Conservation (phyloP, 2,329 filamentous ascomycete genomes). For the Aspergillus tamarii region DNA sequence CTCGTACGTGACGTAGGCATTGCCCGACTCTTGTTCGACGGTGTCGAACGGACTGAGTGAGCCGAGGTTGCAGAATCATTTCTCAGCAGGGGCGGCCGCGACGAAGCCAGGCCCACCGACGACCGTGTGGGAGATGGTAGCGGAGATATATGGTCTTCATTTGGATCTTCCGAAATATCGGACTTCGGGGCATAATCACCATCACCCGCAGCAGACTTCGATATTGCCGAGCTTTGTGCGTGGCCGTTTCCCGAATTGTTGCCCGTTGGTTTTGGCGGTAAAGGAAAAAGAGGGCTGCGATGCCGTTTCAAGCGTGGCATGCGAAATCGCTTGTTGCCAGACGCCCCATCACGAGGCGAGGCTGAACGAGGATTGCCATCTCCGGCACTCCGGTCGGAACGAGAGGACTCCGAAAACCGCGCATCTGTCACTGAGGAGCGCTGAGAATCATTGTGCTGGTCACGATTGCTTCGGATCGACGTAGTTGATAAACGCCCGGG, state of each 20-base stretch:
- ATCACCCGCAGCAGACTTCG: slow-evolving; percentile 26
- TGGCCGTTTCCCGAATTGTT: slow-evolving; percentile 18
- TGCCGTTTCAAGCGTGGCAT: slow-evolving; percentile 77
- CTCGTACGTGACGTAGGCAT: slow-evolving; percentile 65
- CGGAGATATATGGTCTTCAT: slow-evolving; percentile 40
- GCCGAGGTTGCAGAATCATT: slow-evolving; percentile 67
- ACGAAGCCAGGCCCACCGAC: slow-evolving; percentile 54
- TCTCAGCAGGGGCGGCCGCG: slow-evolving; percentile 54
- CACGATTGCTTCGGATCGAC: slow-evolving; percentile 52
- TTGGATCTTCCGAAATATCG: slow-evolving; percentile 25
- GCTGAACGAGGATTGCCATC: slow-evolving; percentile 64
- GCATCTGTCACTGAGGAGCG: slow-evolving; percentile 66
- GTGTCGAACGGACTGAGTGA: slow-evolving; percentile 64
- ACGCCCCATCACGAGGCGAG: slow-evolving; percentile 67
- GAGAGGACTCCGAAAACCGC: slow-evolving; percentile 81
- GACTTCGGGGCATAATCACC: slow-evolving; percentile 26
- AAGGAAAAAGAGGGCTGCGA: slow-evolving; percentile 78
- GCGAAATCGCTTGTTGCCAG: slow-evolving; percentile 76
- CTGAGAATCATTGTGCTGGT: slow-evolving; percentile 64
- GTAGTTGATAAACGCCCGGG: slow-evolving; percentile 55
- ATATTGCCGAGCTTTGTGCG: slow-evolving; percentile 19
- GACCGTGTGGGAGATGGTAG: slow-evolving; percentile 56
- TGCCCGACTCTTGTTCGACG: slow-evolving; percentile 58
- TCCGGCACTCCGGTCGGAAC: slow-evolving; percentile 81
- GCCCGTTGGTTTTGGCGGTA: slow-evolving; percentile 70